Conservation (phyloP, 2,329 filamentous ascomycete genomes). For the Penicillium brasilianum region DNA sequence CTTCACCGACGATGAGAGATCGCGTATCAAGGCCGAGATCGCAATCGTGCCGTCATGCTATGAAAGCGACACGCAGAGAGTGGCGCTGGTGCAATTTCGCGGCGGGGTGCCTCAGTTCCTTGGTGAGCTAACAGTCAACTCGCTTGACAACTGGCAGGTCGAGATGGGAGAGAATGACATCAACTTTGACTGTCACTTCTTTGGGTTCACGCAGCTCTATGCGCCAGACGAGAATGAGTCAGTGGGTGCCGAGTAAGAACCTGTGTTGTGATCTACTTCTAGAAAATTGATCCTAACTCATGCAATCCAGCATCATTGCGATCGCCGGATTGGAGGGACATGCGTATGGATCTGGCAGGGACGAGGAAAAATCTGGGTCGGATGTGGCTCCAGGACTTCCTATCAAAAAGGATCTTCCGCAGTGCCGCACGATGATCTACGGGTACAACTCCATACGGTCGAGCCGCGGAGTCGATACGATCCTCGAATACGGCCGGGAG, state of each 20-base stretch:
- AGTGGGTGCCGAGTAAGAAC: slow-evolving; percentile 19
- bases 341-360: slow-evolving; percentile 41
- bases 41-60: slow-evolving; percentile 19
- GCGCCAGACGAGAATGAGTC: slow-evolving; percentile 11
- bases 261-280: not conserved
- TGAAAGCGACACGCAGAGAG: slow-evolving; percentile 14
- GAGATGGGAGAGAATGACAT: slow-evolving; percentile 21
- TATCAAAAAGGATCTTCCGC: slow-evolving; percentile 34
- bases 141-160: slow-evolving; percentile 18
- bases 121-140: slow-evolving; percentile 10
- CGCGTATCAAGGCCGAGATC: slow-evolving; percentile 11
- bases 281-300: not conserved
- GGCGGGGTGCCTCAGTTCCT: slow-evolving; percentile 17
- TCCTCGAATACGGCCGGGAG: slow-evolving; percentile 17
- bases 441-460: slow-evolving; percentile 44
- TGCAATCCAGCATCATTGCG: slow-evolving; percentile 6
- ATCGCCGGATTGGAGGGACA: slow-evolving; percentile 29
- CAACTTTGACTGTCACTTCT: slow-evolving; percentile 22
- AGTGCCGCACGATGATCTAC: slow-evolving; percentile 41
- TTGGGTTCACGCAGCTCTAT: slow-evolving; percentile 21
- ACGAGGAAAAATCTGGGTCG: slow-evolving; percentile 25
- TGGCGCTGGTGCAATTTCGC: slow-evolving; percentile 15
- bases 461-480: slow-evolving; percentile 29
- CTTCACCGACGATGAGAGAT: slow-evolving; percentile 16
- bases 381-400: slow-evolving; percentile 41